phyloP scores from a whole-genome alignment of 2,329 filamentous ascomycete species.

The Neonectria neomacrospora region DNA sequence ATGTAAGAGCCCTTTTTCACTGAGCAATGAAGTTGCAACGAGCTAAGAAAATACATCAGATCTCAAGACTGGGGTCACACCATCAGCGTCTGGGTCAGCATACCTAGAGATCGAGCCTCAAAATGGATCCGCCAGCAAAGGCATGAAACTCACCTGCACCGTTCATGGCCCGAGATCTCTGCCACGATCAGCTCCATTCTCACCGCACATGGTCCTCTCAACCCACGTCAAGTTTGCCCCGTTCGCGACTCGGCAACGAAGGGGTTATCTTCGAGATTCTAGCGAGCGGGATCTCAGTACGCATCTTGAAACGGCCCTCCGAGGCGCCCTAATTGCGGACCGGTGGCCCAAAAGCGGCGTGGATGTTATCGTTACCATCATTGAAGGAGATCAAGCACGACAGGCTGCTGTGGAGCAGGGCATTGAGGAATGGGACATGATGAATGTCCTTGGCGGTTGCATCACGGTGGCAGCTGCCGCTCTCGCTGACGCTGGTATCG shows the following conservation, averaged over 20 bases:
- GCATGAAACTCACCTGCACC: constrained; percentile 91
- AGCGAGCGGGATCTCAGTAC: constrained; percentile 90
- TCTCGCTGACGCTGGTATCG: constrained; percentile 92
- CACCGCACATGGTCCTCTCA: constrained; percentile 88
- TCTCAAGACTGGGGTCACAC: constrained; percentile 90
- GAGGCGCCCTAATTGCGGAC: constrained; percentile 90
- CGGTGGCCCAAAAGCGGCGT: constrained; percentile 98
- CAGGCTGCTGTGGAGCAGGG: constrained; percentile 59
- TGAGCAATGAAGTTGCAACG: constrained; percentile 2
- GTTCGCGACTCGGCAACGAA: constrained; percentile 84
- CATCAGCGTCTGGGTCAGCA: constrained; percentile 92
- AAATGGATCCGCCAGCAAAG: constrained; percentile 63
- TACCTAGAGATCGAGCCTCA: constrained; percentile 76
- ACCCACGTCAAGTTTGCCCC: constrained; percentile 97
- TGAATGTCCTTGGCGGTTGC: constrained; percentile 91
- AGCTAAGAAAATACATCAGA: constrained; percentile 62
- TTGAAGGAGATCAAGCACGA: constrained; percentile 90
- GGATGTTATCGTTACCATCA: constrained; percentile 91
- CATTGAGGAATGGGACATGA: constrained; percentile 82
- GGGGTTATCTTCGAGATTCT: constrained; percentile 87
- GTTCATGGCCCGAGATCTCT: constrained; percentile 94
- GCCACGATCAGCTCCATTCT: constrained; percentile 89
- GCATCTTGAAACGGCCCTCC: constrained; percentile 89
- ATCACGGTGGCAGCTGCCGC: constrained; percentile 95
- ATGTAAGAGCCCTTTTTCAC: constrained; percentile 66